Percentiles rank a stretch among this genome's conserved stretches.
phyloP scores from a whole-genome alignment of 2,329 filamentous ascomycete genomes.

The Helminthosporium solani region DNA sequence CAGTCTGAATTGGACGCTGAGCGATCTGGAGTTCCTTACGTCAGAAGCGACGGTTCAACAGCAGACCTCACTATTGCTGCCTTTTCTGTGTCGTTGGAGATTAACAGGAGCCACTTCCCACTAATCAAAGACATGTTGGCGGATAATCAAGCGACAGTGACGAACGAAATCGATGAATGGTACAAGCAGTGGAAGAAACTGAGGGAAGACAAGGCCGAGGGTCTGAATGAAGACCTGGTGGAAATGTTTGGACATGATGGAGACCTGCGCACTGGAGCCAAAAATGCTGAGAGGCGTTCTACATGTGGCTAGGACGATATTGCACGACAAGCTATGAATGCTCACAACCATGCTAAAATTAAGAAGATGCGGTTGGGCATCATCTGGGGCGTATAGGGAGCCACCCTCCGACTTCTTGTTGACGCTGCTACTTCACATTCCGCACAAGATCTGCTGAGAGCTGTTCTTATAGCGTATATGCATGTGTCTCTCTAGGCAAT shows the following conservation, averaged over 20 bases:
- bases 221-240: constrained; percentile 7
- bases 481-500: too few relatives aligned
- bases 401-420: too few relatives aligned
- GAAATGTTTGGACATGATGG: constrained; percentile 1
- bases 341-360: not conserved
- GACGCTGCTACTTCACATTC: too few relatives aligned
- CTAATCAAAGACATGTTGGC: constrained; percentile 6
- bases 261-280: constrained; percentile 12
- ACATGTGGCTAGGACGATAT: constrained; percentile 11
- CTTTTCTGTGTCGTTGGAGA: constrained; percentile 13
- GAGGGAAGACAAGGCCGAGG: constrained; percentile 1
- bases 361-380: too few relatives aligned
- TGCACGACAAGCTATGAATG: constrained; percentile 12
- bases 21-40: constrained; percentile 13
- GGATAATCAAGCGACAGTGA: constrained; percentile 9
- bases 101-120: constrained; percentile 13
- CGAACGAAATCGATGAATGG: constrained; percentile 8
- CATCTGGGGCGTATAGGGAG: too few relatives aligned
- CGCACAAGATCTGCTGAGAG: too few relatives aligned
- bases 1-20: constrained; percentile 14
- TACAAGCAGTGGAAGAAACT: constrained; percentile 16
- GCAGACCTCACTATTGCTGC: constrained; percentile 12
- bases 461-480: too few relatives aligned
- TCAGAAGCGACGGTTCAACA: constrained; percentile 11
- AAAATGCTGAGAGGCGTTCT: constrained; percentile 17